Evolutionary conservation across 2,329 filamentous ascomycete species (phyloP), one percentile per base, ranked within the genome.

Genomic region (Alternaria sp.): DNA sequence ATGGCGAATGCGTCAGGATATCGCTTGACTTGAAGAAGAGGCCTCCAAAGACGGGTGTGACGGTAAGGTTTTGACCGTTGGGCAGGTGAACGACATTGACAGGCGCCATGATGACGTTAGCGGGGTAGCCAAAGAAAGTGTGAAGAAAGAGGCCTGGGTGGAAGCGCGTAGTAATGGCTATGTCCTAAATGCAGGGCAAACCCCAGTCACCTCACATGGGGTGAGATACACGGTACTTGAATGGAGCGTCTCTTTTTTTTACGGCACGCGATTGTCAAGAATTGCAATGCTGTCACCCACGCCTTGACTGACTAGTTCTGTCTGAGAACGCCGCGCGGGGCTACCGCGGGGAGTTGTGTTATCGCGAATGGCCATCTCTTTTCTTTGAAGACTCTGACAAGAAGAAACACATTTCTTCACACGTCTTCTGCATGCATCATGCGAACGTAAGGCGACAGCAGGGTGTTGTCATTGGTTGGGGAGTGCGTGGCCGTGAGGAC

Each of bases 1-100:
- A 93, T 4, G 89, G 85, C 51, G 88, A 88, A 40, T 77, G 70
- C 14, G 90, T 86, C 26, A 84, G 81, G 70, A 91, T 80, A 61
- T 95, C 90, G 73, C 92, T 90, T 56, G 88, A 86, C 76, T 93
- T 95, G 87, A 97, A 97, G 70, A 89, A 91, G 55, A 95, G 84
- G 31, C 94, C 94, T n/a, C 91, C 92, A 75, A 97, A 97, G 26
- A 97, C 92, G 0, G 93, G 91, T 13, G 87, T 88, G 31, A 96
- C 90, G 3, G 88, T 90, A 72, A 95, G 85, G 64, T 84, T 89
- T 79, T 95, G 92, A 72, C 93, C 94, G 79, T 97, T 96, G 46
- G 94, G 94, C 67, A 98, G 83, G 76, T 90, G 86, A 59, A 93
- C 82, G 45, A 85, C 72, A 28, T 79, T 77, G 44, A 65, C 65